Evolutionary conservation across 176 grass and related monocot species (phyloP).

Genomic region (Panicum miliaceum): DNA sequence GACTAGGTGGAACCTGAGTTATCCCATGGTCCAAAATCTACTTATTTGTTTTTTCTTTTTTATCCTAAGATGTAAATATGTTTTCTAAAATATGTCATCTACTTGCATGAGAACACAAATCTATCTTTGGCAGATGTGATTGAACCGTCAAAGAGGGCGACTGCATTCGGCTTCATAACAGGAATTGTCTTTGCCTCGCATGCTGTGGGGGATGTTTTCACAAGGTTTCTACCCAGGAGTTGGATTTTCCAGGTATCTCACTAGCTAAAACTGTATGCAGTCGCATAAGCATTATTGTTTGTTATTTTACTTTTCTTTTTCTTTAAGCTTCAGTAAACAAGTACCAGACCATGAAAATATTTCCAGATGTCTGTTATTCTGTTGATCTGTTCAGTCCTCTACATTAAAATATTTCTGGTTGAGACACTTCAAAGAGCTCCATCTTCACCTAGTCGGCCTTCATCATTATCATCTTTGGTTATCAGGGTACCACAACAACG

Average conservation of each 20-base stretch:
- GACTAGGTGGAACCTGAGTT: not conserved
- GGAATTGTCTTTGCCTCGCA: slow-evolving; percentile 75
- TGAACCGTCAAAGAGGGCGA: slow-evolving; percentile 60
- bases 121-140: slow-evolving; percentile 67
- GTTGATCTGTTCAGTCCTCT: slow-evolving; percentile 64
- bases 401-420: slow-evolving; percentile 78
- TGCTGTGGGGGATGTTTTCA: slow-evolving; percentile 63
- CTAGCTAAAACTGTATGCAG: not conserved
- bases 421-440: slow-evolving; percentile 62
- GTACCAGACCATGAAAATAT: not conserved
- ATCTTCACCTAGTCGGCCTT: slow-evolving; percentile 34
- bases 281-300: not conserved
- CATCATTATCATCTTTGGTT: slow-evolving; percentile 45
- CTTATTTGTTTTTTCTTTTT: not conserved
- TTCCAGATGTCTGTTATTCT: slow-evolving; percentile 67
- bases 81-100: not conserved
- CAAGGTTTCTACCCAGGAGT: slow-evolving; percentile 64
- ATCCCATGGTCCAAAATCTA: not conserved
- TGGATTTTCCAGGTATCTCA: slow-evolving; percentile 80
- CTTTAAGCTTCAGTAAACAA: not conserved
- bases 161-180: slow-evolving; percentile 68
- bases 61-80: not conserved
- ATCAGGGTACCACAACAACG: slow-evolving; percentile 50
- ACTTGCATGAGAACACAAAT: not conserved
- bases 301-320: slow-evolving; percentile 1